Conservation (phyloP, 2,329 filamentous ascomycete genomes). For the Pseudogymnoascus pannorum region DNA sequence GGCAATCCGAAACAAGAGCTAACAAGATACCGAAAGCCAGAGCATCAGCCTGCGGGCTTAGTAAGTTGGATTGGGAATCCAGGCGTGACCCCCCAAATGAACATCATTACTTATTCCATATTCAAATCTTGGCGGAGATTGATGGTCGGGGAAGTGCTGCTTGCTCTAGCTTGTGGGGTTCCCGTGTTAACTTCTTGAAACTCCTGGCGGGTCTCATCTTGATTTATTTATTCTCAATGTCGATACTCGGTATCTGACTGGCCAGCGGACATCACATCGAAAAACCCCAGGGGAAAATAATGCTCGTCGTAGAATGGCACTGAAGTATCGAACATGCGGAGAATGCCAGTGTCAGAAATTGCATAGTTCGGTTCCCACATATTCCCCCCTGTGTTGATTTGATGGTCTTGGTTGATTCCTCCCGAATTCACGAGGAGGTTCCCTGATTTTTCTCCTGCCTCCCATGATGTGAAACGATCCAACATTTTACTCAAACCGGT, state of each 20-base stretch:
- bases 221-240: background rate
- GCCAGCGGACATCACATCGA: conserved; percentile 16
- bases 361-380: background rate
- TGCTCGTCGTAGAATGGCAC: conserved; percentile 15
- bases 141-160: background rate
- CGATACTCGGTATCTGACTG: conserved; percentile 7
- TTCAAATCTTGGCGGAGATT: too few species aligned
- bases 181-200: background rate
- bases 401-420: conserved; percentile 23
- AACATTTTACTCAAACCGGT: conserved; percentile 32
- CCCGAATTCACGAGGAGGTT: conserved; percentile 28
- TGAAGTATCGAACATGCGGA: background rate
- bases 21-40: background rate
- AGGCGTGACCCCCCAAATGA: background rate
- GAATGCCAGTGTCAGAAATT: background rate
- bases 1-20: background rate
- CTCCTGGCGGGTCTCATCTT: background rate
- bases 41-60: background rate
- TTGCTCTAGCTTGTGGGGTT: background rate
- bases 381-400: background rate
- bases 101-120: background rate
- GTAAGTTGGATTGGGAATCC: background rate
- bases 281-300: conserved; percentile 21
- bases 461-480: conserved; percentile 6
- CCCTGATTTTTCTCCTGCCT: conserved; percentile 10